Percentiles rank a stretch among this genome's conserved stretches.
Evolutionary conservation across 192 early-diverging fungal species (phyloP).

Genomic region (Backusella australiensis): DNA sequence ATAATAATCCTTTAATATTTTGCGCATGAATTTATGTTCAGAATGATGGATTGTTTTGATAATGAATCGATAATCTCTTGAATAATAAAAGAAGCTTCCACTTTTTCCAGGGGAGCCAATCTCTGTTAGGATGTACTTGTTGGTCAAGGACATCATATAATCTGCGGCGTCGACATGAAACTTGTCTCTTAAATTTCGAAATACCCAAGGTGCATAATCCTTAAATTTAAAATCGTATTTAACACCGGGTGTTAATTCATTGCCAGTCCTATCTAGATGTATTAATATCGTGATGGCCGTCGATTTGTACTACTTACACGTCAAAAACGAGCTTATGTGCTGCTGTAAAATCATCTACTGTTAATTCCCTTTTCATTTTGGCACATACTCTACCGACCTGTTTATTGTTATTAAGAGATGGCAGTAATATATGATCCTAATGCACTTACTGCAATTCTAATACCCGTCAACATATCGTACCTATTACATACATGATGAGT

Average conservation of each 20-base stretch:
- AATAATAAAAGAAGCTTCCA: slow-evolving; percentile 98
- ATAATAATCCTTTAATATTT: slow-evolving; percentile 88
- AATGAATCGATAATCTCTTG: slow-evolving; percentile 97
- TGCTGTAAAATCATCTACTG: slow-evolving; percentile 78
- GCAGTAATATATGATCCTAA: not conserved
- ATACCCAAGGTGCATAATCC: slow-evolving; percentile 99
- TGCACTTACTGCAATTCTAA: slow-evolving; percentile 17
- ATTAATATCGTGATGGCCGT: too few relatives aligned
- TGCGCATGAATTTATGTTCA: slow-evolving; percentile 93
- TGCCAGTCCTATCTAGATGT: slow-evolving; percentile 53
- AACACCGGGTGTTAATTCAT: slow-evolving; percentile 93
- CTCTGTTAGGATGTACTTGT: slow-evolving; percentile 98
- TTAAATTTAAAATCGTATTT: slow-evolving; percentile 99
- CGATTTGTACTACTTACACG: slow-evolving; percentile 52
- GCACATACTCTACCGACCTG: slow-evolving; percentile 81
- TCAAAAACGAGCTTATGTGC: slow-evolving; percentile 97
- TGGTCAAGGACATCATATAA: slow-evolving; percentile 93
- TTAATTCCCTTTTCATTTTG: slow-evolving; percentile 73
- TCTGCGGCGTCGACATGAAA: slow-evolving; percentile 92
- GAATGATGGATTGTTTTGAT: slow-evolving; percentile 98
- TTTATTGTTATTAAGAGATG: not conserved
- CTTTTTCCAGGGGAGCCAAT: slow-evolving; percentile 94
- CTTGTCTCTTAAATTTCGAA: slow-evolving; percentile 83
- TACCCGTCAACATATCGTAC: slow-evolving; percentile 24
- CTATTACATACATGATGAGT: not conserved